A percentile compares a stretch with the other conserved stretches of the same genome.
Conservation (phyloP, 441 rosid genomes). For the Geranium incanum region DNA sequence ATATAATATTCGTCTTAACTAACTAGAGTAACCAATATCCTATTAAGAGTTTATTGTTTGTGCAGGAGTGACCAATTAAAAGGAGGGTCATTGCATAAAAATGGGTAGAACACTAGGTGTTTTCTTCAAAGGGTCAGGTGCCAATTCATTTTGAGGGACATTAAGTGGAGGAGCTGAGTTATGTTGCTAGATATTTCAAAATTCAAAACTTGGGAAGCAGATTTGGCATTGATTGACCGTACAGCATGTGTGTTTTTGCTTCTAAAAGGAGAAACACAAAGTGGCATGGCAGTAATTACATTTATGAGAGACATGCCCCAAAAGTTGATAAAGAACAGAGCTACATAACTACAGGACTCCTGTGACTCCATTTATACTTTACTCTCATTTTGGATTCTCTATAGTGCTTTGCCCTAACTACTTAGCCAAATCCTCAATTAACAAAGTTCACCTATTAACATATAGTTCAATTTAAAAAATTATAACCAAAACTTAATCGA, state of each 20-base stretch:
- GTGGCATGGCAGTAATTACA: constrained; percentile 21
- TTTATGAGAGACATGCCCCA: constrained; percentile 28
- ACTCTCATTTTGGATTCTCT: too few relatives aligned
- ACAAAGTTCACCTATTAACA: too few relatives aligned
- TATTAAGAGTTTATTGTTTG: neutral
- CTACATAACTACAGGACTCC: constrained; percentile 25
- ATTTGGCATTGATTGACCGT: neutral
- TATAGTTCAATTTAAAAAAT: too few relatives aligned
- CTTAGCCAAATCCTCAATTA: too few relatives aligned
- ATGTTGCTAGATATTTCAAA: constrained; percentile 9
- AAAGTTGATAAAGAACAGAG: constrained; percentile 16
- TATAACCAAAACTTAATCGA: too few relatives aligned
- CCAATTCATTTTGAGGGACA: neutral
- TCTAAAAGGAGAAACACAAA: neutral
- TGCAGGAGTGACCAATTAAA: neutral
- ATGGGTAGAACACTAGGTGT: neutral
- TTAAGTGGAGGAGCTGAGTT: too few relatives aligned
- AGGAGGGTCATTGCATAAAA: neutral
- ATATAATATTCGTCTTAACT: too few relatives aligned
- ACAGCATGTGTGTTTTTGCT: constrained; percentile 4
- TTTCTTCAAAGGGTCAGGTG: neutral
- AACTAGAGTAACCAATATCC: too few relatives aligned
- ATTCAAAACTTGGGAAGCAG: constrained; percentile 15
- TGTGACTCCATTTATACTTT: constrained; percentile 37
- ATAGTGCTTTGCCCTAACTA: too few relatives aligned